These are phyloP conservation scores for Anthoceros angustus DNA, from an alignment of 225 moss, liverwort and hornwort species.

Conservation along the genomic window DNA sequence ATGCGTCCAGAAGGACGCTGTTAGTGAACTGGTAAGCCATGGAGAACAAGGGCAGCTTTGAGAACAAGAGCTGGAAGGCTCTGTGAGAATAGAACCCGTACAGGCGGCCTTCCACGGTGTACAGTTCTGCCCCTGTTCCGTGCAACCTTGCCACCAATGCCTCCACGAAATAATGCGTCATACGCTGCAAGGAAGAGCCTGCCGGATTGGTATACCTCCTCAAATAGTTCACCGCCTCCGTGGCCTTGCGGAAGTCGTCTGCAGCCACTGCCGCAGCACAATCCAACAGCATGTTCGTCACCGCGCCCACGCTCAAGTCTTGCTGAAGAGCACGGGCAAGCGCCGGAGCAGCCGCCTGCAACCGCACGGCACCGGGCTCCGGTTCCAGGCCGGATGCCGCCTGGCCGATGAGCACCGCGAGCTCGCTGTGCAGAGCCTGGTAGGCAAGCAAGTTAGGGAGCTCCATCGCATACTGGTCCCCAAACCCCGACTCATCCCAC, in stretches of 20 bases:
- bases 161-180: background rate
- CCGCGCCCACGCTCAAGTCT: background rate
- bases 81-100: too few species aligned
- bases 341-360: background rate
- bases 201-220: background rate
- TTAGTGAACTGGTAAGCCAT: background rate
- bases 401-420: background rate
- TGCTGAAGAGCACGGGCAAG: background rate
- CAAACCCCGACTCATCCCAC: background rate
- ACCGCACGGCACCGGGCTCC: background rate
- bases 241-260: background rate
- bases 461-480: background rate
- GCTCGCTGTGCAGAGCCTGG: constrained; percentile 2
- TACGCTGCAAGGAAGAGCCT: background rate
- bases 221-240: background rate
- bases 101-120: background rate
- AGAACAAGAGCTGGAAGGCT: too few species aligned
- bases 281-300: background rate
- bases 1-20: background rate
- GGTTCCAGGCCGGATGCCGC: background rate
- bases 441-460: background rate
- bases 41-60: background rate
- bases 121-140: background rate
- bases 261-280: background rate
- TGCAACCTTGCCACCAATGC: background rate